These are phyloP conservation scores for Dothideomycetidae sp. DNA, from an alignment of 2,329 filamentous ascomycete genomes.

Conservation along the genomic window DNA sequence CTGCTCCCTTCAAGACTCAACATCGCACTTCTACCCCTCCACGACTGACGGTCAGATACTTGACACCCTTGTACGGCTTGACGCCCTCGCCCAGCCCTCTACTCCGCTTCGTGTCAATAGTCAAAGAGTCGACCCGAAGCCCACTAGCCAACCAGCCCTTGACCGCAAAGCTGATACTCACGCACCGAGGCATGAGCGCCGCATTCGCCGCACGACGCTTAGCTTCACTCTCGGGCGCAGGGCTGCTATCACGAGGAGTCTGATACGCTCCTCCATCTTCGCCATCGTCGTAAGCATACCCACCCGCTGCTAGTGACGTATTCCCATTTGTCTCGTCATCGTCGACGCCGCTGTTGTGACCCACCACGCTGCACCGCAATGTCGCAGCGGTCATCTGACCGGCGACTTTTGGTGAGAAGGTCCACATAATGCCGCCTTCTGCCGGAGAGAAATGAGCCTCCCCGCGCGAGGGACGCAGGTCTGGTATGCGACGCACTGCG, in stretches of 20 bases:
- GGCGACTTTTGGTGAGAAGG: slow-evolving; percentile 63
- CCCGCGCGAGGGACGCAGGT: slow-evolving; percentile 66
- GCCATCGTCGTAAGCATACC: slow-evolving; percentile 28
- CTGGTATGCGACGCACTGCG: slow-evolving; percentile 62
- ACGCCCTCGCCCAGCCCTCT: slow-evolving; percentile 73
- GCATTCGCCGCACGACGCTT: slow-evolving; percentile 36
- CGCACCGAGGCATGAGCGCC: slow-evolving; percentile 34
- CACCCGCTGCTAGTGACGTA: slow-evolving; percentile 24
- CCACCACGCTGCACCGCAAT: slow-evolving; percentile 67
- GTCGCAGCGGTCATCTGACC: slow-evolving; percentile 33
- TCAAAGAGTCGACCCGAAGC: slow-evolving; percentile 47
- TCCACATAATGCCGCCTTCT: slow-evolving; percentile 66
- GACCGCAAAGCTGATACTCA: slow-evolving; percentile 36
- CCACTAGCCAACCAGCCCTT: slow-evolving; percentile 52
- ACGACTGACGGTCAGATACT: slow-evolving; percentile 68
- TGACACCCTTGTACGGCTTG: slow-evolving; percentile 95
- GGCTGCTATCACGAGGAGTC: slow-evolving; percentile 13
- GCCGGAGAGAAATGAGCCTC: slow-evolving; percentile 70
- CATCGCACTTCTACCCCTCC: slow-evolving; percentile 39
- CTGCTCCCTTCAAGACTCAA: too few species aligned
- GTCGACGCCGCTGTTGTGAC: slow-evolving; percentile 32
- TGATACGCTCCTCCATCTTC: slow-evolving; percentile 10
- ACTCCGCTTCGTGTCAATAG: slow-evolving; percentile 61
- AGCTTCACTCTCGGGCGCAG: slow-evolving; percentile 29
- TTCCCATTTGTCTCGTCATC: too few species aligned